phyloP scores from a whole-genome alignment of 2,329 filamentous ascomycete species.

The Ustulina deusta region DNA sequence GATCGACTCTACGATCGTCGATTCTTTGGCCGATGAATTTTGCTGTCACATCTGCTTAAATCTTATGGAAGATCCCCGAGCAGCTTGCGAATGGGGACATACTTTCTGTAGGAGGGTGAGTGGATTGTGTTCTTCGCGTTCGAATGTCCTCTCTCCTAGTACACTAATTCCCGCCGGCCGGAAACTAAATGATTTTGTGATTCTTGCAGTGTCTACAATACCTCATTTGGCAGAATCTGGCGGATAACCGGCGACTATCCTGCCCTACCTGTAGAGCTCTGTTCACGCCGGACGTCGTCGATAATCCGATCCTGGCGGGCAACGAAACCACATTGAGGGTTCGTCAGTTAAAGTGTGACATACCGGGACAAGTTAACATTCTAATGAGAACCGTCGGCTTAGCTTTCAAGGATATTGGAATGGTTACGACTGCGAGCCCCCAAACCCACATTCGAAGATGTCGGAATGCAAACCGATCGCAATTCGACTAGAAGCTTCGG shows the following conservation, averaged over 20 bases:
- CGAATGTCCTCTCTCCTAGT: neutral
- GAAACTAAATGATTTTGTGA: conserved; percentile 1
- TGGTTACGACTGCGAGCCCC: neutral
- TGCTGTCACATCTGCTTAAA: conserved; percentile 19
- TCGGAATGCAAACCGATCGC: neutral
- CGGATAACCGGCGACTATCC: too few relatives aligned
- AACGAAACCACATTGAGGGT: conserved; percentile 2
- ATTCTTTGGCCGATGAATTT: conserved; percentile 8
- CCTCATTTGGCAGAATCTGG: neutral
- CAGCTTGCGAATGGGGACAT: conserved; percentile 17
- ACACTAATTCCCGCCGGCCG: neutral
- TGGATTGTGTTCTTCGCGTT: too few relatives aligned
- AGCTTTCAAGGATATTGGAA: conserved; percentile 17
- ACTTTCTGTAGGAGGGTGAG: conserved; percentile 19
- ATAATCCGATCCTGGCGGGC: too few relatives aligned
- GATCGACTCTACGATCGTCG: conserved; percentile 14
- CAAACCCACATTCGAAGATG: neutral
- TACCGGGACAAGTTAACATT: neutral
- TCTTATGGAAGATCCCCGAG: conserved; percentile 6
- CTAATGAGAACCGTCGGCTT: too few relatives aligned
- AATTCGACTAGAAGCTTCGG: neutral
- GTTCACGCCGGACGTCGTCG: too few relatives aligned
- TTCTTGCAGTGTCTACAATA: neutral
- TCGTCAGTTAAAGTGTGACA: neutral
- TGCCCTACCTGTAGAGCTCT: too few relatives aligned